Evolutionary conservation across 1,284 basidiomycete species (phyloP).

Genomic region (Mrakiaceae sp.): DNA sequence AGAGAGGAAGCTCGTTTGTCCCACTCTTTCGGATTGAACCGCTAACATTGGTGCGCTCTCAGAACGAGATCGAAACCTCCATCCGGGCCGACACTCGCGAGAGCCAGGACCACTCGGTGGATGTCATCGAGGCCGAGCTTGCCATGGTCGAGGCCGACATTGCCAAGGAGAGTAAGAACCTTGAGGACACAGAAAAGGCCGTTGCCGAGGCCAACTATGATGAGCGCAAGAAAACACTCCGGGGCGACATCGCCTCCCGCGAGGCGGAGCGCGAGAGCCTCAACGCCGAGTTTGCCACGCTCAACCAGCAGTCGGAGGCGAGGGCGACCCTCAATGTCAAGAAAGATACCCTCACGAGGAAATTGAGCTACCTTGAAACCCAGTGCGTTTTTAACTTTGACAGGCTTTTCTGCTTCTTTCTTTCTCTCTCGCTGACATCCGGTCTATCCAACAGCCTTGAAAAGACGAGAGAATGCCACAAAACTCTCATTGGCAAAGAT

Average conservation of each 20-base stretch:
- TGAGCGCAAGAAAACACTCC: conserved; percentile 51
- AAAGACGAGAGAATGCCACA: conserved; percentile 49
- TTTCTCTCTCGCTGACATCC: background rate
- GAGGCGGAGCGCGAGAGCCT: conserved; percentile 63
- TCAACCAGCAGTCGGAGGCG: conserved; percentile 71
- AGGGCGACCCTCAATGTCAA: conserved; percentile 73
- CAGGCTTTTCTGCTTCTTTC: background rate
- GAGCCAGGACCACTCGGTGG: conserved; percentile 45
- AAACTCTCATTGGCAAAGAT: conserved; percentile 50
- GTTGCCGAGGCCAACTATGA: conserved; percentile 57
- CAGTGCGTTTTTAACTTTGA: conserved; percentile 42
- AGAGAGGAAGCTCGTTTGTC: conserved; percentile 23
- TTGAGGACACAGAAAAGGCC: conserved; percentile 48
- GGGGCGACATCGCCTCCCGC: conserved; percentile 45
- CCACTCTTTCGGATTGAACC: background rate
- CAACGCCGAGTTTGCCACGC: conserved; percentile 55
- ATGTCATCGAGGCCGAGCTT: conserved; percentile 48
- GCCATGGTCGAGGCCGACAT: conserved; percentile 52
- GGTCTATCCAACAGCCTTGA: conserved; percentile 43
- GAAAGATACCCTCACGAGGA: conserved; percentile 53
- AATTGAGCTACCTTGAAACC: conserved; percentile 51
- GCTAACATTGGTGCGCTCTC: background rate
- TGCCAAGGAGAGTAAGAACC: conserved; percentile 50
- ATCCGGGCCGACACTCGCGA: conserved; percentile 46
- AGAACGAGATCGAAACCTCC: conserved; percentile 42